Conservation (phyloP, 352 stramenopile species). For the Peronospora farinosa region DNA sequence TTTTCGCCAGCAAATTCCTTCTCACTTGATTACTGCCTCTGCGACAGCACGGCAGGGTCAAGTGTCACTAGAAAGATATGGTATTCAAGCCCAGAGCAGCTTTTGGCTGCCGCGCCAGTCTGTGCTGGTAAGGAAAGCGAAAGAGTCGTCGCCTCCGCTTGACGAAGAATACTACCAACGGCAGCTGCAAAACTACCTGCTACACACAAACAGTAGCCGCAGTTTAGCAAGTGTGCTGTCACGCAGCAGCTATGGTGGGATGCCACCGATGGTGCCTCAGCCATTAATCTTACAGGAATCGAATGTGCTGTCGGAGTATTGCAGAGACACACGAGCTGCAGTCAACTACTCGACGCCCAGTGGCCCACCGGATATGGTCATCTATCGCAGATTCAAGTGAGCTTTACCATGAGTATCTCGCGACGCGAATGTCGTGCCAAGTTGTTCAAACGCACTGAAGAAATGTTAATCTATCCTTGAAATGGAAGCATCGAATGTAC, state of each 20-base stretch:
- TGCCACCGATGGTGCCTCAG: slow-evolving; percentile 7
- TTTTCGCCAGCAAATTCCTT: slow-evolving; percentile 21
- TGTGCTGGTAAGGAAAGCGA: slow-evolving; percentile 18
- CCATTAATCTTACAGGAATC: slow-evolving; percentile 26
- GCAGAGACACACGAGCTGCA: slow-evolving; percentile 16
- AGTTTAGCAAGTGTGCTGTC: slow-evolving; percentile 39
- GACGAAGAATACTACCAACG: slow-evolving; percentile 74
- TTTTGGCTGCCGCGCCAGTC: slow-evolving; percentile 27
- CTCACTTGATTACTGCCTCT: background rate
- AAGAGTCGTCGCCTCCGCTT: slow-evolving; percentile 15
- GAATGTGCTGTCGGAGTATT: slow-evolving; percentile 21
- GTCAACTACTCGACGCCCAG: slow-evolving; percentile 13
- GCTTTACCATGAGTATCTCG: slow-evolving; percentile 1
- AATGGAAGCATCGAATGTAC: slow-evolving; percentile 6
- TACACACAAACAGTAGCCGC: slow-evolving; percentile 44
- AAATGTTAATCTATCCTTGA: slow-evolving; percentile 12
- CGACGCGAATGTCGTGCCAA: slow-evolving; percentile 21
- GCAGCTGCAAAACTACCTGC: slow-evolving; percentile 51
- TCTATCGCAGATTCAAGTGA: slow-evolving; percentile 25
- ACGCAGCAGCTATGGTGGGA: slow-evolving; percentile 37
- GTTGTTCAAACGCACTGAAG: slow-evolving; percentile 25
- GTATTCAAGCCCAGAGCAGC: slow-evolving; percentile 24
- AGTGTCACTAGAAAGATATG: slow-evolving; percentile 11
- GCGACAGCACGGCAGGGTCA: slow-evolving; percentile 11
- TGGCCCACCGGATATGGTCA: slow-evolving; percentile 10